These are phyloP conservation scores for Silene coronaria DNA, from an alignment of 179 eudicot genomes.

Conservation along the genomic window DNA sequence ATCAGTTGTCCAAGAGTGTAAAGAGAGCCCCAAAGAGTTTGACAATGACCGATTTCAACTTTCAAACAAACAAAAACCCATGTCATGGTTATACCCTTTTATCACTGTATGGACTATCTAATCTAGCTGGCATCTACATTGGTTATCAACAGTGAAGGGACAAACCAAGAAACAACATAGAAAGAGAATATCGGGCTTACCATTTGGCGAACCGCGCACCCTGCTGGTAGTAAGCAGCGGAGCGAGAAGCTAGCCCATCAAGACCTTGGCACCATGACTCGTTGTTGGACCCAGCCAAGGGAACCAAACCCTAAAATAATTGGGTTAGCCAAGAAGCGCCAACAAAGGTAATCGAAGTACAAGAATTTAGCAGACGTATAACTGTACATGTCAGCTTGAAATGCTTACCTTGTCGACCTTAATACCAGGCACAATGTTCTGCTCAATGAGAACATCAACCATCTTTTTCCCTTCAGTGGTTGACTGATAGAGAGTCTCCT, in stretches of 20 bases:
- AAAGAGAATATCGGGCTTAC: not conserved
- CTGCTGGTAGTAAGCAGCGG: slow-evolving; percentile 42
- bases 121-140: not conserved
- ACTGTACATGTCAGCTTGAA: not conserved
- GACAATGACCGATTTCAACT: too few relatives aligned
- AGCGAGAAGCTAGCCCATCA: slow-evolving; percentile 35
- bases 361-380: not conserved
- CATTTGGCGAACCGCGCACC: slow-evolving; percentile 50
- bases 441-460: slow-evolving; percentile 42
- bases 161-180: not conserved
- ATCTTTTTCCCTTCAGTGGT: slow-evolving; percentile 51
- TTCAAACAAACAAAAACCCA: too few relatives aligned
- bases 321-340: not conserved
- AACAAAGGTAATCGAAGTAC: not conserved
- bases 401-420: slow-evolving; percentile 49
- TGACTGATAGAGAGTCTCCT: slow-evolving; percentile 55
- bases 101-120: not conserved
- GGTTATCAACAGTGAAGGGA: not conserved
- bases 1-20: too few relatives aligned
- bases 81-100: too few relatives aligned
- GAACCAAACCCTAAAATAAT: slow-evolving; percentile 36
- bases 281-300: slow-evolving; percentile 43
- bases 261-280: slow-evolving; percentile 48
- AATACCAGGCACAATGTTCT: slow-evolving; percentile 57
- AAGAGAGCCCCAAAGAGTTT: too few relatives aligned